Base-by-base conservation (phyloP, 2,329 filamentous ascomycete genomes). In the Colletotrichum destructivum region DNA sequence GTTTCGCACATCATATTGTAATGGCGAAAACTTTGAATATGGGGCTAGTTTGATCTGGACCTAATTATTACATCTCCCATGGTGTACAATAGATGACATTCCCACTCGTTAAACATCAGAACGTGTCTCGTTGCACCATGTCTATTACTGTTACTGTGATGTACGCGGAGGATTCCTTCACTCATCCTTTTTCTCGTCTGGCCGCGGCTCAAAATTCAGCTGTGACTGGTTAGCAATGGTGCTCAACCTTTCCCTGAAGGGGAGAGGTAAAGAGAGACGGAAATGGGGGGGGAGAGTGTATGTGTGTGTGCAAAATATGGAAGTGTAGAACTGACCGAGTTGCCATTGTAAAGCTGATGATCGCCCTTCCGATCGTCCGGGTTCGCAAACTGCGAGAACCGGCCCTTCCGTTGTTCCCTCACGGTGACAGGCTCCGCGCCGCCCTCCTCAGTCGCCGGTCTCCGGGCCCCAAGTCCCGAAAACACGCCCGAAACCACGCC, bases 331-430 rank as follows among this genome's bases (percentile, higher is more conserved):
- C 89, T 82, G 85, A 95, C 93, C 79, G 94, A 94, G 78, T 98
- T 98, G 1, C 95, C 95, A 78, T 98, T 98, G 79, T 98, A 98
- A 57, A 97, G 88, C 78, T 97, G 92, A 55, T 90, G 88, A 73
- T 91, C 87, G 66, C 88, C 82, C 64, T 85, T 85, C 49, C 86
- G 84, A 72, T 88, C 84, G 23, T 87, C 83, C 49, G 87, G 84
- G 71, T 91, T 88, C 74, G 83, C 82, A 66, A 91, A 80, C 0
- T 78, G 66, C 79, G 79, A 76, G 73, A 78, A 78, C 62, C 78
- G 73, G 26, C 59, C 73, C 59, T 70, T 65, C 62, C 54, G 73
- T 69, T 73, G 70, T 46, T 75, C 76, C 12, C 66, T 72, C 67
- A 81, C 73, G 7, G 76, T 76, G 8, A 81, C 71, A 2, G 74